Conservation (phyloP, 495 filamentous ascomycete species). For the Aspergillus ellipticus region DNA sequence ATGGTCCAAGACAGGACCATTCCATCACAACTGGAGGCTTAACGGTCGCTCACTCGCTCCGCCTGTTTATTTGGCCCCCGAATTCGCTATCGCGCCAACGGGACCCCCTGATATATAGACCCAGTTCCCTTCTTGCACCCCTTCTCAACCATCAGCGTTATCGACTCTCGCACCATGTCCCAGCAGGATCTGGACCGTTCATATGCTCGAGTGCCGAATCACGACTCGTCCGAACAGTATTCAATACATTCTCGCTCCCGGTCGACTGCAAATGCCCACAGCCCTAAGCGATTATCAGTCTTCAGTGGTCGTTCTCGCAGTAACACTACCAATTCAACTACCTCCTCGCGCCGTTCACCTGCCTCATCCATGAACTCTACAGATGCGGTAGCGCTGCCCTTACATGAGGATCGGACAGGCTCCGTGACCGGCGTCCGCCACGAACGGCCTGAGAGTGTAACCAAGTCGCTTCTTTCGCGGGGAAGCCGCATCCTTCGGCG, state of each 20-base stretch:
- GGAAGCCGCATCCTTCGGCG: conserved; percentile 51
- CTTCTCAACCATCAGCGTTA: conserved; percentile 12
- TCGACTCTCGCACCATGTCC: conserved; percentile 12
- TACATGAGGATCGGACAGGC: conserved; percentile 32
- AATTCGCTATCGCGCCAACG: background rate
- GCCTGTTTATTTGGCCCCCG: background rate
- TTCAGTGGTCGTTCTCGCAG: conserved; percentile 43
- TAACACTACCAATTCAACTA: conserved; percentile 41
- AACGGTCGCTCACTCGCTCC: conserved; percentile 10
- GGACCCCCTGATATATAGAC: background rate
- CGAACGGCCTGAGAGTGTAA: conserved; percentile 38
- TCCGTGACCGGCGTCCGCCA: conserved; percentile 28
- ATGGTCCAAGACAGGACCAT: conserved; percentile 15
- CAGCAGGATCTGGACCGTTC: conserved; percentile 30
- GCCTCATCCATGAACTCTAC: conserved; percentile 39
- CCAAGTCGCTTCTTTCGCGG: conserved; percentile 43
- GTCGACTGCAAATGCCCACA: conserved; percentile 38
- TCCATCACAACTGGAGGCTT: conserved; percentile 15
- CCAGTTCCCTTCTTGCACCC: conserved; percentile 1
- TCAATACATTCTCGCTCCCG: conserved; percentile 38
- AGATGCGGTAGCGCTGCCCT: conserved; percentile 24
- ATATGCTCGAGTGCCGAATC: conserved; percentile 34
- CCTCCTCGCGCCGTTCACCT: conserved; percentile 36
- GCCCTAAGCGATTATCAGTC: conserved; percentile 42
- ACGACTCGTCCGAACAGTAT: conserved; percentile 36